phyloP scores from a whole-genome alignment of 23 red algal species.

The Gracilaria gracilis region DNA sequence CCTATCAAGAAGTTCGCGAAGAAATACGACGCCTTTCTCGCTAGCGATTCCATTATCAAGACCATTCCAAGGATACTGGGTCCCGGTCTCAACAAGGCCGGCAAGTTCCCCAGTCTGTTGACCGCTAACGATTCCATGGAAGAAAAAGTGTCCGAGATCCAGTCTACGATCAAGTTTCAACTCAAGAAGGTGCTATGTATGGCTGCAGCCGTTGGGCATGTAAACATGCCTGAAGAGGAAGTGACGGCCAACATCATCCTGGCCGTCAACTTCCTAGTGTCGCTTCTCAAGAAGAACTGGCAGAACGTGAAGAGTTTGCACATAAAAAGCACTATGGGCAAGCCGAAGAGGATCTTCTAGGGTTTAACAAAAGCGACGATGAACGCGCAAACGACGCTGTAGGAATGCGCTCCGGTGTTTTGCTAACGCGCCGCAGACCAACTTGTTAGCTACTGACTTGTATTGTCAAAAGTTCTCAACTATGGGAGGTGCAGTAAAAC shows the following conservation, averaged over 20 bases:
- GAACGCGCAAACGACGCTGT: not conserved
- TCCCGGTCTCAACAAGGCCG: slow-evolving; percentile 98
- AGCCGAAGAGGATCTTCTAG: slow-evolving; percentile 92
- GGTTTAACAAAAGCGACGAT: not conserved
- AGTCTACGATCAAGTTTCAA: slow-evolving; percentile 98
- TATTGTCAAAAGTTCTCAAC: slow-evolving; percentile 33
- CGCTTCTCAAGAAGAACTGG: slow-evolving; percentile 99
- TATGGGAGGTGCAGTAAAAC: slow-evolving; percentile 53
- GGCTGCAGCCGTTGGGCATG: slow-evolving; percentile 92
- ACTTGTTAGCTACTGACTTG: slow-evolving; percentile 41
- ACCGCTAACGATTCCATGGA: slow-evolving; percentile 83
- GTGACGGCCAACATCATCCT: slow-evolving; percentile 95
- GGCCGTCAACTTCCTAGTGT: slow-evolving; percentile 99
- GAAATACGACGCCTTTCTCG: slow-evolving; percentile 99
- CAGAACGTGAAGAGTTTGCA: slow-evolving; percentile 99
- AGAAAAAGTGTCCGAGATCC: slow-evolving; percentile 89
- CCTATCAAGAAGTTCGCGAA: slow-evolving; percentile 99
- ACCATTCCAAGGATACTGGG: slow-evolving; percentile 97
- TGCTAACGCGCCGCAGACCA: slow-evolving; percentile 48
- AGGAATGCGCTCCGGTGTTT: slow-evolving; percentile 13
- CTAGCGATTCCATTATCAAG: slow-evolving; percentile 95
- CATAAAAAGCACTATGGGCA: slow-evolving; percentile 99
- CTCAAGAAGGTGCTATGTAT: slow-evolving; percentile 99
- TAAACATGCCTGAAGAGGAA: slow-evolving; percentile 93
- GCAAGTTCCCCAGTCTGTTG: slow-evolving; percentile 95